These are phyloP conservation scores for Cystobasidium onofrii DNA, from an alignment of 768 basidiomycete genomes.

Conservation along the genomic window DNA sequence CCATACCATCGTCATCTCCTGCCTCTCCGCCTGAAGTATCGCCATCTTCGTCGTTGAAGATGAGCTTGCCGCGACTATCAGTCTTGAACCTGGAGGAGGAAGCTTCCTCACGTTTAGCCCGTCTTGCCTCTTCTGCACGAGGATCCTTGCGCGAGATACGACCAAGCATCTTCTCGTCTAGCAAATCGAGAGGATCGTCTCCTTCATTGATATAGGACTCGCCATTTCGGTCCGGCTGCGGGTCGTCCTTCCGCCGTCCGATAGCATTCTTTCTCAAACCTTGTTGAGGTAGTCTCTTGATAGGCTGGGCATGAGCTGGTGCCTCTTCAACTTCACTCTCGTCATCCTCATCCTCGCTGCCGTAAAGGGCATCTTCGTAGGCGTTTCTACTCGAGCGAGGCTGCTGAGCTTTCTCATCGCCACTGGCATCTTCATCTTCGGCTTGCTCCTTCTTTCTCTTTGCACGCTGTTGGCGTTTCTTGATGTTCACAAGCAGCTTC, in stretches of 20 bases:
- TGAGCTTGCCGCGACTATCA: conserved; percentile 56
- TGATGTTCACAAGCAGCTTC: conserved; percentile 87
- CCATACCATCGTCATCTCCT: conserved; percentile 68
- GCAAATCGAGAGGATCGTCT: conserved; percentile 86
- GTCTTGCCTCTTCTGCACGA: not conserved
- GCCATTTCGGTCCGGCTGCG: conserved; percentile 47
- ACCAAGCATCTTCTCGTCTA: conserved; percentile 57
- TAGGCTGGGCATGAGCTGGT: conserved; percentile 6
- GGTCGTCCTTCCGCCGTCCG: conserved; percentile 43
- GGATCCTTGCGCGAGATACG: conserved; percentile 45
- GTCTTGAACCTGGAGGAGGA: conserved; percentile 58
- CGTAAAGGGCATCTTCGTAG: conserved; percentile 94
- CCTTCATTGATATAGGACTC: conserved; percentile 66
- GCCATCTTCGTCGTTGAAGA: conserved; percentile 46
- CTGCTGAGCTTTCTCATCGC: conserved; percentile 45
- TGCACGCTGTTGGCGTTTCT: conserved; percentile 85
- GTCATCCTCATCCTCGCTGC: conserved; percentile 80
- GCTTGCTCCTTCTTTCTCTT: conserved; percentile 69
- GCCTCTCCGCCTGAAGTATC: conserved; percentile 68
- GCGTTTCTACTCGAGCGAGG: conserved; percentile 60
- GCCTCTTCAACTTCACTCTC: conserved; percentile 45
- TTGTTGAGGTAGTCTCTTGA: conserved; percentile 50
- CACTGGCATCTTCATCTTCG: conserved; percentile 49
- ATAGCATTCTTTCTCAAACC: conserved; percentile 46
- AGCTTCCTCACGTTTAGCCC: conserved; percentile 2